A percentile compares a stretch with the other conserved stretches of the same genome.
Conservation (phyloP, 352 stramenopile genomes). For the Sclerospora graminicola region DNA sequence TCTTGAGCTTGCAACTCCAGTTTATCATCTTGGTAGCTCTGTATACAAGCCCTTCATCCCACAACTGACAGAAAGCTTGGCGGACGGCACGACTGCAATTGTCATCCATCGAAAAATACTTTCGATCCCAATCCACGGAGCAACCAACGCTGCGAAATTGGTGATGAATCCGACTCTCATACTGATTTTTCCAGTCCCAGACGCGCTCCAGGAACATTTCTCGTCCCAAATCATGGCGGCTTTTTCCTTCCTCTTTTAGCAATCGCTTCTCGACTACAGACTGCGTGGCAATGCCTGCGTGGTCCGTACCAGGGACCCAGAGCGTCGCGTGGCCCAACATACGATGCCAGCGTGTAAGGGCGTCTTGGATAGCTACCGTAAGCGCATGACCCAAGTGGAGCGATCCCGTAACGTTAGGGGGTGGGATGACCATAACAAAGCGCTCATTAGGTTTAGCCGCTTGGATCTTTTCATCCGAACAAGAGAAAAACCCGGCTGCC, state of each 20-base stretch:
- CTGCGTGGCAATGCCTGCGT: slow-evolving; percentile 99
- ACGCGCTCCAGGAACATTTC: slow-evolving; percentile 92
- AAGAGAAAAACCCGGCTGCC: slow-evolving; percentile 91
- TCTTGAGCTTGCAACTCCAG: slow-evolving; percentile 98
- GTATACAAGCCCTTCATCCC: slow-evolving; percentile 95
- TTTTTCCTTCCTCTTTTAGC: slow-evolving; percentile 74
- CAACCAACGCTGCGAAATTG: slow-evolving; percentile 89
- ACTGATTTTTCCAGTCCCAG: slow-evolving; percentile 96
- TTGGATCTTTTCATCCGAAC: slow-evolving; percentile 80
- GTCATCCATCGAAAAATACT: slow-evolving; percentile 99
- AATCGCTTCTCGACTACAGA: slow-evolving; percentile 86
- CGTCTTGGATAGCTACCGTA: slow-evolving; percentile 96
- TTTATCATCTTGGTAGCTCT: slow-evolving; percentile 97
- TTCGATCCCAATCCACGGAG: slow-evolving; percentile 94
- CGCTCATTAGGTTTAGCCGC: slow-evolving; percentile 69
- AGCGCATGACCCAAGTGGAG: slow-evolving; percentile 98
- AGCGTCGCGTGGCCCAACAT: slow-evolving; percentile 97
- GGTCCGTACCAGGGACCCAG: slow-evolving; percentile 96
- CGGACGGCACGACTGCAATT: slow-evolving; percentile 94
- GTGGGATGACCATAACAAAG: slow-evolving; percentile 97
- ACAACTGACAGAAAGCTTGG: slow-evolving; percentile 93
- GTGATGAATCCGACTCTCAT: slow-evolving; percentile 78
- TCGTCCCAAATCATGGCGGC: slow-evolving; percentile 82
- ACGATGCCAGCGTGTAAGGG: slow-evolving; percentile 94
- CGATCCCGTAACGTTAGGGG: slow-evolving; percentile 78